A percentile compares a stretch with the other conserved stretches of the same genome.
Conservation (phyloP, 2,329 filamentous ascomycete species). For the Fusarium sp. region DNA sequence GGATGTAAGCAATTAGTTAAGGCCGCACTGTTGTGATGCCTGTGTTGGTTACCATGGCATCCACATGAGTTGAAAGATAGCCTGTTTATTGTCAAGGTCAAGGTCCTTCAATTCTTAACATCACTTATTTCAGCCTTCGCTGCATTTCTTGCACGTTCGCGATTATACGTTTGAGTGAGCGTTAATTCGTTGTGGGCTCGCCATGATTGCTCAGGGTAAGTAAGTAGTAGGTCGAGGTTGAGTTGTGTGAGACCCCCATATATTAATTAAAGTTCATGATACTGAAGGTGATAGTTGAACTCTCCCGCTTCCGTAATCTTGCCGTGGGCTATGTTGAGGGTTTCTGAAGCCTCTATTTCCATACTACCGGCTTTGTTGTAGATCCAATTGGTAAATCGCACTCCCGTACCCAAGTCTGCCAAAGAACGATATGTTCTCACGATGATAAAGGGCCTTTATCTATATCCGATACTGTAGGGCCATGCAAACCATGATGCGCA, state of each 20-base stretch:
- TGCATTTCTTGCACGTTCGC: not conserved
- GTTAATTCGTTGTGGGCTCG: too few relatives aligned
- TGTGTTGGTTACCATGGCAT: not conserved
- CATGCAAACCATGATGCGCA: not conserved
- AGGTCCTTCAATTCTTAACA: not conserved
- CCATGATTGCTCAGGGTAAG: not conserved
- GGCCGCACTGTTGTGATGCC: not conserved
- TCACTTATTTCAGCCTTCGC: not conserved
- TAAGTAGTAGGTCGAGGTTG: not conserved
- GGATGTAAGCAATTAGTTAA: not conserved
- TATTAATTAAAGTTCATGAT: not conserved
- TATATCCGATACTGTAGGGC: not conserved
- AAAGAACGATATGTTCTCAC: not conserved
- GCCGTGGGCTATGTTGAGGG: too few relatives aligned
- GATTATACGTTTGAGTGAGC: not conserved
- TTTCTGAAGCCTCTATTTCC: not conserved
- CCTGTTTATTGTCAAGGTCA: not conserved
- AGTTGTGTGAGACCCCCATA: not conserved
- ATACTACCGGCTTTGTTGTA: too few relatives aligned
- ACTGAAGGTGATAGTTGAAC: not conserved
- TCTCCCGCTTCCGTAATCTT: not conserved
- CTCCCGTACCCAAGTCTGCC: not conserved
- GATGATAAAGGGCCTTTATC: not conserved
- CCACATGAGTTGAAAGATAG: not conserved
- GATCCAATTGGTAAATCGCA: not conserved